These are phyloP conservation scores for Ascochyta lentis DNA, from an alignment of 2,329 filamentous ascomycete genomes.

Conservation along the genomic window DNA sequence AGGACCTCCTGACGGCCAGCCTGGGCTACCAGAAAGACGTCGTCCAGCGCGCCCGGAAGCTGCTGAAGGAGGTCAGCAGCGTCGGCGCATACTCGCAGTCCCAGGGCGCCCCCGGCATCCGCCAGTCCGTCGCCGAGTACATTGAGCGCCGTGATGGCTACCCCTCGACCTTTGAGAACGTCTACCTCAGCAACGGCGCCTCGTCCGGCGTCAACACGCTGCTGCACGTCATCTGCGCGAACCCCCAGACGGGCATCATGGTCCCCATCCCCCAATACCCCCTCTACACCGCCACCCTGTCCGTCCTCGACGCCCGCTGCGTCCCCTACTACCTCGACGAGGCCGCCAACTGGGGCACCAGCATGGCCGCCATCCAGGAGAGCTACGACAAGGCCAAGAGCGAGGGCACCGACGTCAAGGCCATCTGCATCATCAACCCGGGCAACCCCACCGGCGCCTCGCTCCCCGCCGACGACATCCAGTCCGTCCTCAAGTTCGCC, in stretches of 20 bases:
- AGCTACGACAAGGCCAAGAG: slow-evolving; percentile 76
- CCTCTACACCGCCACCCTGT: slow-evolving; percentile 91
- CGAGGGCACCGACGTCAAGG: slow-evolving; percentile 84
- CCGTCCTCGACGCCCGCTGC: slow-evolving; percentile 81
- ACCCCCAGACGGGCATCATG: slow-evolving; percentile 79
- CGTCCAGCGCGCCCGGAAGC: slow-evolving; percentile 78
- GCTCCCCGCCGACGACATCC: slow-evolving; percentile 78
- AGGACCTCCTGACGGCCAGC: slow-evolving; percentile 74
- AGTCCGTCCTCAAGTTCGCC: slow-evolving; percentile 84
- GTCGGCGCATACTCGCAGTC: slow-evolving; percentile 97
- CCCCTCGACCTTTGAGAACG: slow-evolving; percentile 76
- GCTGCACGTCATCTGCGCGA: slow-evolving; percentile 84
- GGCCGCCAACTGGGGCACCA: slow-evolving; percentile 83
- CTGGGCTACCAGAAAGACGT: slow-evolving; percentile 92
- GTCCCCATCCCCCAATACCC: slow-evolving; percentile 98
- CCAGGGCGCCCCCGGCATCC: slow-evolving; percentile 83
- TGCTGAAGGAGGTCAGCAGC: slow-evolving; percentile 83
- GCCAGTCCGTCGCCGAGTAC: slow-evolving; percentile 89
- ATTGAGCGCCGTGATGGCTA: slow-evolving; percentile 93
- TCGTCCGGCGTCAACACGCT: slow-evolving; percentile 95
- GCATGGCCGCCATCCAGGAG: slow-evolving; percentile 76
- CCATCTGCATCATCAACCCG: slow-evolving; percentile 97
- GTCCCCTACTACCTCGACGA: slow-evolving; percentile 97
- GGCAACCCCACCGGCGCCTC: slow-evolving; percentile 96
- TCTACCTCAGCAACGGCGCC: slow-evolving; percentile 91